Evolutionary conservation across 345 rosid species (phyloP), one percentile per base, ranked within the genome.

Genomic region (Mallotus nudiflorus): DNA sequence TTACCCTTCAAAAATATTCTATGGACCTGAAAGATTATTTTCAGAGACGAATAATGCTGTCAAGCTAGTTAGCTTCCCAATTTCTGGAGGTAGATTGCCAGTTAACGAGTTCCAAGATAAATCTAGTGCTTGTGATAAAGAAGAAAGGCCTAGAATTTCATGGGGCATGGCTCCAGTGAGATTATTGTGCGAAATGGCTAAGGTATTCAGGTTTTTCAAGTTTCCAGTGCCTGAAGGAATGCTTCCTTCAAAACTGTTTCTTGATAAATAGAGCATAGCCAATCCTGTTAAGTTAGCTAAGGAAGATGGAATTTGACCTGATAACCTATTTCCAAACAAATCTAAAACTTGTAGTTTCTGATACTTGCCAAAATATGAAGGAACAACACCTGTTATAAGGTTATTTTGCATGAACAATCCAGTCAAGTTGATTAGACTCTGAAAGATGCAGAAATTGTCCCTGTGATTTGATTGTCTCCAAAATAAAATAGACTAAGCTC

Each of bases 11-110:
- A n/a, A n/a, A n/a, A 4, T 4, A 39, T 65, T 55, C 73, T n/a
- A n/a, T n/a, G n/a, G n/a, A 11, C 88, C 75, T 1, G 78, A 76
- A 25, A 86, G 18, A 9, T 16, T 58, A 19, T 86, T 86, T 2
- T 64, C 52, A 5, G 70, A n/a, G 13, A 78, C 2, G 19, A 45
- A 62, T 8, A 84, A 19, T 19, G 5, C 0, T 0, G 24, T 50
- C 18, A 83, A 44, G 50, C 78, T 74, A 45, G 33, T 69, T 45
- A 80, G 44, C 35, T 55, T 42, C 4, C 74, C 78, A 0, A 81
- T 10, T 31, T 77, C 65, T 0, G n/a, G 35, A 0, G 85, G 80
- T 3, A 86, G 42, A 15, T 49, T 9, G 13, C 79, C 84, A 0
- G 27, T 73, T 35, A 86, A 66, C 9, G 60, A 65, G 73, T 83